A percentile compares a stretch with the other conserved stretches of the same genome.
Evolutionary conservation across 805 yeast genomes (phyloP).

Genomic region (Ogataea polymorpha): DNA sequence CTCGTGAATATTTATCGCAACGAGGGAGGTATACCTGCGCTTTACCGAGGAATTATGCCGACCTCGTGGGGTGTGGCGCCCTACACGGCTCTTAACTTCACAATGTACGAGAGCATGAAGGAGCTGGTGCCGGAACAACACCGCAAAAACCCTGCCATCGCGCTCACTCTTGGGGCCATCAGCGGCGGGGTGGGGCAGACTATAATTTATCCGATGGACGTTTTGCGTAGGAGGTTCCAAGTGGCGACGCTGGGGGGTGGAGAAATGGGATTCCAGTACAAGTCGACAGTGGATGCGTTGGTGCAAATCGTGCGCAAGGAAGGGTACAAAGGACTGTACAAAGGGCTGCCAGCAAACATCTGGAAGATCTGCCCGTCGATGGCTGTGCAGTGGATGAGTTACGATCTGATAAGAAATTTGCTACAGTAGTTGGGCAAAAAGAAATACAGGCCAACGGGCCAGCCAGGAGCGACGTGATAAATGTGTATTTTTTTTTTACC

Average conservation of each 20-base stretch:
- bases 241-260: constrained; percentile 78
- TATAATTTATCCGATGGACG: constrained; percentile 85
- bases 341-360: constrained; percentile 74
- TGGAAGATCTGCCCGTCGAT: constrained; percentile 91
- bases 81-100: constrained; percentile 88
- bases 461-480: neutral
- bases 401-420: constrained; percentile 63
- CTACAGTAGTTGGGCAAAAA: constrained; percentile 10
- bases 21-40: constrained; percentile 80
- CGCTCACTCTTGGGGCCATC: constrained; percentile 75
- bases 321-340: constrained; percentile 70
- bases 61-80: constrained; percentile 95
- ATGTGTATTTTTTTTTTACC: neutral
- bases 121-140: constrained; percentile 42
- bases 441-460: neutral
- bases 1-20: constrained; percentile 54
- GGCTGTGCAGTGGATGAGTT: constrained; percentile 92
- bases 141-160: constrained; percentile 42
- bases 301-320: constrained; percentile 65
- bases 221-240: constrained; percentile 85
- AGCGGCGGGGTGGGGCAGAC: constrained; percentile 91
- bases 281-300: constrained; percentile 73
- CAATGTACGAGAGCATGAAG: constrained; percentile 79
- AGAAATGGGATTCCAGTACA: constrained; percentile 78
- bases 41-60: constrained; percentile 86